These are phyloP conservation scores for Phytophthora brassicae DNA, from an alignment of 352 stramenopile species.

Conservation along the genomic window DNA sequence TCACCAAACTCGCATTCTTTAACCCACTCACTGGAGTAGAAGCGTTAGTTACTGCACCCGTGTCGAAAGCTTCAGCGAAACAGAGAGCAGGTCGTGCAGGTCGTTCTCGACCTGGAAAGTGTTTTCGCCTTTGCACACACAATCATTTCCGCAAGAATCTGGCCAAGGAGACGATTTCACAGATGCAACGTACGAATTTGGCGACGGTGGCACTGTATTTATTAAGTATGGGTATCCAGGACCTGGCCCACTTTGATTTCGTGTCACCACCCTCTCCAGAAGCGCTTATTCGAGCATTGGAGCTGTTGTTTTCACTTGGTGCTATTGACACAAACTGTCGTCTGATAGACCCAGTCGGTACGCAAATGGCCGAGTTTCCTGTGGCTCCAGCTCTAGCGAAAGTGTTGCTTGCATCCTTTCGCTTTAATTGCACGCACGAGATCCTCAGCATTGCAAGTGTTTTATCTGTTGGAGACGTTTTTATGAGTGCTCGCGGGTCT, in stretches of 20 bases:
- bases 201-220: slow-evolving; percentile 68
- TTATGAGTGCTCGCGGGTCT: slow-evolving; percentile 56
- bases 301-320: slow-evolving; percentile 70
- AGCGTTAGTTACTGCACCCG: slow-evolving; percentile 90
- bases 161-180: slow-evolving; percentile 68
- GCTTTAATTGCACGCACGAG: slow-evolving; percentile 88
- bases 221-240: slow-evolving; percentile 86
- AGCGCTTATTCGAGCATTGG: slow-evolving; percentile 67
- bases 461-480: slow-evolving; percentile 91
- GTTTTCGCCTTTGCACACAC: slow-evolving; percentile 74
- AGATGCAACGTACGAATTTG: slow-evolving; percentile 85
- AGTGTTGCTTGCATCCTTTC: slow-evolving; percentile 64
- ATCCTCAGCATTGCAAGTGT: slow-evolving; percentile 96
- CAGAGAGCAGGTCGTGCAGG: slow-evolving; percentile 95
- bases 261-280: slow-evolving; percentile 74
- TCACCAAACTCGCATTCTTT: slow-evolving; percentile 85
- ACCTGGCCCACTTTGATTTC: slow-evolving; percentile 84
- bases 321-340: slow-evolving; percentile 59
- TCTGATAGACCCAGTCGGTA: slow-evolving; percentile 83
- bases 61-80: slow-evolving; percentile 96
- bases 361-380: slow-evolving; percentile 97
- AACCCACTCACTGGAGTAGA: slow-evolving; percentile 84
- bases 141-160: slow-evolving; percentile 49
- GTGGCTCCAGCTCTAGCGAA: slow-evolving; percentile 91
- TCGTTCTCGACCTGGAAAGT: slow-evolving; percentile 78